Evolutionary conservation across 805 yeast species (phyloP), one percentile per base, ranked within the genome.

Genomic region (Ogataea allantospora): DNA sequence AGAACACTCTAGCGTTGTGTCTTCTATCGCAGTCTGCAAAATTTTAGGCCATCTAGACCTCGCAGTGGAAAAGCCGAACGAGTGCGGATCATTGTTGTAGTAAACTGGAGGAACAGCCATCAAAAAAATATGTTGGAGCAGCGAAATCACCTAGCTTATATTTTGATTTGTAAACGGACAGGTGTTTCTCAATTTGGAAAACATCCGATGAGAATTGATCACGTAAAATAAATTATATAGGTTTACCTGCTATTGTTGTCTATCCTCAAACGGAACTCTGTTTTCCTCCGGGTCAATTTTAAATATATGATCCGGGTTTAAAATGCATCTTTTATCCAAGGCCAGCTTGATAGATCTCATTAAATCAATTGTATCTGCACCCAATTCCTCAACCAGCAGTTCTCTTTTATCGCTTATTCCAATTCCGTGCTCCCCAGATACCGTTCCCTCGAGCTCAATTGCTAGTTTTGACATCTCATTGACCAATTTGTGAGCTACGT

Each of bases 11-110:
- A 20, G 26, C 20, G 51, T 27, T 27, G 82, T 64, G 55, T 89
- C 97, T 18, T 70, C 74, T 30, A 86, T 67, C 13, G 81, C 78
- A 14, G 81, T 84, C 19, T 74, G 69, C 31, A 89, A 55, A 48
- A 93, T 87, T 38, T 77, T 78, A 19, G 95, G 91, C 97, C 98
- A 93, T 61, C 99, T 80, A 24, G 70, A 68, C 46, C 77, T 71
- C 7, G 86, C 83, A 0, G 98, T 88, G 23, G 77, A 69, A 55
- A 74, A 79, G 7, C 95, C 98, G 59, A 93, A 93, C 3, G 96
- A 85, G 41, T 71, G 73, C 25, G 68, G 61, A 54, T 88, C 95
- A 57, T 73, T 73, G 60, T 83, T 86, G 56, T 62, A 68, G 58
- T 82, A 85, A 5, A 70, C 66, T 4, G 53, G 53, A 6, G 83